Evolutionary conservation across 208 protist genomes (phyloP), one percentile per base, ranked within the genome.

Genomic region (Phytomonas serpens): DNA sequence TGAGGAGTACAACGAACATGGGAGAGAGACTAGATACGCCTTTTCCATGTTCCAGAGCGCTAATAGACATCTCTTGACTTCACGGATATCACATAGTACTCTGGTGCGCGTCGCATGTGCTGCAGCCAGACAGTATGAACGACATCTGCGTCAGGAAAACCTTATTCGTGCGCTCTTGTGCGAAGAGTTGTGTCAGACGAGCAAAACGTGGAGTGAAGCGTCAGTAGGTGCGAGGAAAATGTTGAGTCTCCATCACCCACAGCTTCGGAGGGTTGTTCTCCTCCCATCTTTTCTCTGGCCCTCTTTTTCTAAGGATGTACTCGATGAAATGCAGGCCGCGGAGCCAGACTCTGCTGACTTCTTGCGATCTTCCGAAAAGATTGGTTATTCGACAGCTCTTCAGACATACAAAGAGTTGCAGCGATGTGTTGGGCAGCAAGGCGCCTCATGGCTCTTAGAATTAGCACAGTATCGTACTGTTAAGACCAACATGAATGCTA

Each of bases 91-190:
- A 16, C 42, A 70, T 34, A 13, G 32, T 27, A 14, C 33, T 14
- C 63, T 78, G 61, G 29, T 74, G 66, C 30, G 61, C 47, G 34
- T 65, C 52, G 40, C 85, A 27, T 32, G 79, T 16, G 77, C 71
- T 14, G 40, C 77, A 3, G 75, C 62, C 0, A 31, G 66, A 6
- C 51, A 23, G 19, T 90, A 90, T 70, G 82, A 69, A 29, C 62
- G 29, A 10, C 69, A 68, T 9, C 71, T 88, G 30, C 69, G 67
- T 4, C 14, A 30, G 1, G 84, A 87, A 64, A 93, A 90, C 77
- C 73, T 75, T 61, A 83, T 75, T 31, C 76, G 83, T 9, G 67
- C 29, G 27, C 52, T 84, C 19, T 36, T 82, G 32, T 11, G 62
- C 19, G 72, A 87, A 1, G 76, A 84, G 52, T 64, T 80, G 0